phyloP scores from a whole-genome alignment of 345 rosid species.

The Euphorbia pulcherrima region DNA sequence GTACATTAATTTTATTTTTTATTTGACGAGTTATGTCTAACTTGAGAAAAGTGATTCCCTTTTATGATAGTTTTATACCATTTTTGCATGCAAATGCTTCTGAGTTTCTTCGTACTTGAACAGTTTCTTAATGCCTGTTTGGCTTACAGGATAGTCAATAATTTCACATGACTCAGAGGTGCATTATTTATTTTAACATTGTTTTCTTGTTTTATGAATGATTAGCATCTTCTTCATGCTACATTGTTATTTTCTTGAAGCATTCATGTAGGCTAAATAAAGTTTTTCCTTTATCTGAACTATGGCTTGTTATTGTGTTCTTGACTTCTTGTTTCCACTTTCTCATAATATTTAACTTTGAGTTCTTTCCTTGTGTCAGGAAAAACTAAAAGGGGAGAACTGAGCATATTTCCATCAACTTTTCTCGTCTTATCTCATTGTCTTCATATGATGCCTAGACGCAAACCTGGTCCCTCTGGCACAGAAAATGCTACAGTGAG shows the following conservation, averaged over 20 bases:
- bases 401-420: slow-evolving; percentile 69
- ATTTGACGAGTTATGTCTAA: too few species aligned
- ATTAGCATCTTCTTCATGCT: too few species aligned
- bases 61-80: background rate
- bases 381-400: slow-evolving; percentile 88
- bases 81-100: slow-evolving; percentile 7
- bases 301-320: background rate
- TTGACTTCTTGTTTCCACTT: too few species aligned
- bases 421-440: slow-evolving; percentile 74
- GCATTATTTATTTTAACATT: background rate
- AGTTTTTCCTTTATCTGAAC: background rate
- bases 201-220: background rate
- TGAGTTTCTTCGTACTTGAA: background rate
- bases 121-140: background rate
- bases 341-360: background rate
- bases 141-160: background rate
- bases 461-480: slow-evolving; percentile 43
- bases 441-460: slow-evolving; percentile 95
- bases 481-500: slow-evolving; percentile 41
- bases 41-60: too few species aligned
- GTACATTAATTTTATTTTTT: too few species aligned
- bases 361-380: slow-evolving; percentile 36
- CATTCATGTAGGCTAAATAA: background rate
- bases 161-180: background rate
- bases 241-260: background rate